A percentile compares a stretch with the other conserved stretches of the same genome.
Evolutionary conservation across 306 rosid genomes (phyloP).

Genomic region (Clitoria ternatea): DNA sequence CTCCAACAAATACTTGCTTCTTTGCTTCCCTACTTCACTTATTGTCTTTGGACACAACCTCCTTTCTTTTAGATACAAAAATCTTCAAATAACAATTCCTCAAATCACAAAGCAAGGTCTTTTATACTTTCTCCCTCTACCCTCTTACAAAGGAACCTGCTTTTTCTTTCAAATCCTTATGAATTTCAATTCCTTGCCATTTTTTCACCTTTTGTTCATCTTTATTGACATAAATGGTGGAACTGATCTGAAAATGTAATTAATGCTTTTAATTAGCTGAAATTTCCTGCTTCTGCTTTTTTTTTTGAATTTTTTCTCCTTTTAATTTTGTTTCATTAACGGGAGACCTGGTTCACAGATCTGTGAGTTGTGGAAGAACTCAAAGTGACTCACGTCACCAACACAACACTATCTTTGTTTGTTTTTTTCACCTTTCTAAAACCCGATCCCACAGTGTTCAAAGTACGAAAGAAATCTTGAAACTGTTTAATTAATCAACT

Average conservation of each 20-base stretch:
- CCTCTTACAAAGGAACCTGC: not conserved
- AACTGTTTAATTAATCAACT: not conserved
- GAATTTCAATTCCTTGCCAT: not conserved
- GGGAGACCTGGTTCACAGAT: conserved; percentile 49
- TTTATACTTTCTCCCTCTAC: not conserved
- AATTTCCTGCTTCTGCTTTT: conserved; percentile 20
- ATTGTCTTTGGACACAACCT: not conserved
- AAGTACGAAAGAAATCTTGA: conserved; percentile 21
- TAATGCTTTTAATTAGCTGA: conserved; percentile 11
- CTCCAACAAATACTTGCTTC: not conserved
- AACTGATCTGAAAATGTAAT: conserved; percentile 30
- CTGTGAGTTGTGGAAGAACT: conserved; percentile 34
- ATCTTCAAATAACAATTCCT: conserved; percentile 18
- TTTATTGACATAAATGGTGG: not conserved
- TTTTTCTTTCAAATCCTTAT: not conserved
- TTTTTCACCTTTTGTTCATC: not conserved
- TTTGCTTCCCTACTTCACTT: not conserved
- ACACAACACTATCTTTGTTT: not conserved
- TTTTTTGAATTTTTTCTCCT: conserved; percentile 15
- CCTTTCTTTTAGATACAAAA: not conserved
- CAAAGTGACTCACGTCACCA: not conserved
- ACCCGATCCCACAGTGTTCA: conserved; percentile 36
- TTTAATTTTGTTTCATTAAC: conserved; percentile 19
- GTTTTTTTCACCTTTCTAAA: conserved; percentile 39
- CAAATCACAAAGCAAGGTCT: conserved; percentile 2